Conservation (phyloP, 148 eudicot genomes). For the Selenicereus undatus region DNA sequence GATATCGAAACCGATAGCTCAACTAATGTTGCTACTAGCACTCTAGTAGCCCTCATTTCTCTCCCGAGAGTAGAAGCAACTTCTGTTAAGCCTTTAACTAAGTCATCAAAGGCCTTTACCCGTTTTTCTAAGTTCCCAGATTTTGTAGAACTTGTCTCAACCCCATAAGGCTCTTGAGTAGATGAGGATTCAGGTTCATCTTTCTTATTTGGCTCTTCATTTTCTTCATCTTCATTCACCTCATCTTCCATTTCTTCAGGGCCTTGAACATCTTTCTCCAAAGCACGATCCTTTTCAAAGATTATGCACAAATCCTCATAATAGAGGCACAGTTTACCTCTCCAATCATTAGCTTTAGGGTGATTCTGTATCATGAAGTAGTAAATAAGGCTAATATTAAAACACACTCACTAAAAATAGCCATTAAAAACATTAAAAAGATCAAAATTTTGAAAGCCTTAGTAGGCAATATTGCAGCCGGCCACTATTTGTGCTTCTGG, state of each 20-base stretch:
- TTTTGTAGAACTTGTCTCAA: neutral
- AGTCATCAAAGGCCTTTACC: neutral
- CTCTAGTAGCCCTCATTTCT: neutral
- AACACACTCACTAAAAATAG: no score
- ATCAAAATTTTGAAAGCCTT: no score
- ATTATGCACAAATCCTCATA: neutral
- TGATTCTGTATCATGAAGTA: no score
- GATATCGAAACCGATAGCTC: neutral
- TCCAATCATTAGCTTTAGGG: neutral
- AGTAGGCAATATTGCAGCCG: no score
- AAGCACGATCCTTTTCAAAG: neutral
- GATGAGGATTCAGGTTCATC: no score
- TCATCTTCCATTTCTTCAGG: neutral
- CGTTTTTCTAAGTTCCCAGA: no score
- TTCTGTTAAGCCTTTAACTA: neutral
- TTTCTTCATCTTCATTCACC: neutral
- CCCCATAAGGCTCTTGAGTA: neutral
- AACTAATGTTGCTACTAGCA: neutral
- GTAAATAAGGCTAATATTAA: no score
- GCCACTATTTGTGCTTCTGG: no score
- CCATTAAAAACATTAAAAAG: no score
- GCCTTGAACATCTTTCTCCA: neutral
- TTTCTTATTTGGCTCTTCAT: neutral
- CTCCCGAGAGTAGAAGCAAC: neutral
- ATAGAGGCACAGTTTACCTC: no score